Base-by-base conservation (phyloP, 2,329 filamentous ascomycete species). In the Cladorrhinum sp. region DNA sequence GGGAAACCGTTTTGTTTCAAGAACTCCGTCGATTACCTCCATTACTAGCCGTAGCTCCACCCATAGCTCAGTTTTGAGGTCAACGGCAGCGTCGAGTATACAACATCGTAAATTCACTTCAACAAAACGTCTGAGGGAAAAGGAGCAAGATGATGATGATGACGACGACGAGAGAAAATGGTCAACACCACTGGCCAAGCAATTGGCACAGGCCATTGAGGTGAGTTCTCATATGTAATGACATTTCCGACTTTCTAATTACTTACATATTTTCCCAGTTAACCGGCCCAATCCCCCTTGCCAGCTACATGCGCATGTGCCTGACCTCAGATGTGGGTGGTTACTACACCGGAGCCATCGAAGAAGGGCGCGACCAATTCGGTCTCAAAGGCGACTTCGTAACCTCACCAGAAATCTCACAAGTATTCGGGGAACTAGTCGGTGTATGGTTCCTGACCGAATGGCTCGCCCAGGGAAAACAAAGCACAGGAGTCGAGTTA, bases 221-320 rank as follows among this genome's bases (percentile, higher is more conserved):
- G 93, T 96, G 82, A 58, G 73, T 64, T 28, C 14, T 28, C 24
- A 24, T 36, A 10, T 10, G 10, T 4, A 14, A 21, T 39, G 14
- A 30, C 46, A 4, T n/a, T 12, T 20, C 12, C 24, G n/a, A 7
- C 28, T 30, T 21, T 36, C 3, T 2, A 6, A 23, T n/a, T 51
- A 24, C 52, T 50, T n/a, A 9, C 36, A 50, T 2, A 14, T 46
- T n/a, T 62, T 64, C 4, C n/a, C 48, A 80, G 78, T 76, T 89
- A 46, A 98, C 95, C 10, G 95, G 95, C 0, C 94, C 95, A 3
- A 87, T 98, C 26, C 91, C 95, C 0, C 84, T 99, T 63, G 93
- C 95, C 4, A 89, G 92, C 57, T 99, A 93, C 75, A 99, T 99
- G 95, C 93, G 95, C 73, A 96, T 98, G 88, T 97, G 94, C 74